These are phyloP conservation scores for Datura wrightii DNA, from an alignment of 257 asterid species.

Conservation along the genomic window DNA sequence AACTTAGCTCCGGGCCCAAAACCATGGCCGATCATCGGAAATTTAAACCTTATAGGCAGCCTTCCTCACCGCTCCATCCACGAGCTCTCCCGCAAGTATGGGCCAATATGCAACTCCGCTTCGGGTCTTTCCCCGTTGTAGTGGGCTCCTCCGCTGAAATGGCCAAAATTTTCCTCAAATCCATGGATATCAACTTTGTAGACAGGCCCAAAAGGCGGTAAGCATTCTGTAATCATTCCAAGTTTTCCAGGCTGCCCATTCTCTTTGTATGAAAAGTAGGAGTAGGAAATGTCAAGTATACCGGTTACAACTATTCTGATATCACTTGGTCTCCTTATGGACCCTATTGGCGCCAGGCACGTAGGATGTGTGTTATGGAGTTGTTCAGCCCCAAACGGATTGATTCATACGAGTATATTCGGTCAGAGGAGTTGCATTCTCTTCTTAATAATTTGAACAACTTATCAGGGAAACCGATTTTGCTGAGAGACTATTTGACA, in stretches of 20 bases:
- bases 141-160: slow-evolving; percentile 53
- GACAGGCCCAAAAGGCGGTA: slow-evolving; percentile 51
- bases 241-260: too few species aligned
- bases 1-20: slow-evolving; percentile 52
- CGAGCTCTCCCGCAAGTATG: slow-evolving; percentile 44
- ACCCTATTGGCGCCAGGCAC: slow-evolving; percentile 56
- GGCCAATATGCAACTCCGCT: slow-evolving; percentile 46
- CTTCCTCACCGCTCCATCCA: slow-evolving; percentile 53
- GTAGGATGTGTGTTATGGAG: slow-evolving; percentile 46
- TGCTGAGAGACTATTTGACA: slow-evolving; percentile 46
- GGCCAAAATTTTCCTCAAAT: slow-evolving; percentile 51
- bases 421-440: slow-evolving; percentile 43
- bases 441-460: slow-evolving; percentile 35
- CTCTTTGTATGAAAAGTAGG: too few species aligned
- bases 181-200: slow-evolving; percentile 49
- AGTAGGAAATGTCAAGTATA: too few species aligned
- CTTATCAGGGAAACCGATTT: slow-evolving; percentile 34
- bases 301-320: slow-evolving; percentile 50
- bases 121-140: slow-evolving; percentile 48
- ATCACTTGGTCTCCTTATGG: slow-evolving; percentile 59
- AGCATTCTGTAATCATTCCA: too few species aligned
- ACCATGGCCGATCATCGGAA: slow-evolving; percentile 55
- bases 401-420: slow-evolving; percentile 44
- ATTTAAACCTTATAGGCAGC: slow-evolving; percentile 45
- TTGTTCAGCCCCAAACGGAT: slow-evolving; percentile 48